Base-by-base conservation (phyloP, 805 yeast species). In the Saturnispora quitensis region DNA sequence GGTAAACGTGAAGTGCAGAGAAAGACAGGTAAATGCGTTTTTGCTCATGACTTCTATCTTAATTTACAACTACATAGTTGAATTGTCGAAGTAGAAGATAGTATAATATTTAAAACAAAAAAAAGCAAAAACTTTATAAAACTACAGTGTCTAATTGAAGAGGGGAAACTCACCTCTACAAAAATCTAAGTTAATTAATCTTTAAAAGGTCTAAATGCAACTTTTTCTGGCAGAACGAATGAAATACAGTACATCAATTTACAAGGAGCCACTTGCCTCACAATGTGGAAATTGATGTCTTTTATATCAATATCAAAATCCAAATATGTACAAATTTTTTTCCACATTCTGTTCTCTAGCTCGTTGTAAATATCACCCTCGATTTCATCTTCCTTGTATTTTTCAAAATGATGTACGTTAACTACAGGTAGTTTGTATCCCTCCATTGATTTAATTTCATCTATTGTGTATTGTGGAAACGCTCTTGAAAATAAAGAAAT, bases 221-320 rank as follows among this genome's bases (percentile, higher is more conserved):
- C 81, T 53, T 75, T 80, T 58, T 73, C 74, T 0, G 95, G 95
- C 33, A 93, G 73, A 60, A 67, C 66, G 67, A 90, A 90, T 6
- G 89, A 73, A 3, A 89, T 86, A 68, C 97, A 89, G 64, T 79
- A 90, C 99, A 93, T 93, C 34, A 91, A 91, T 63, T 93, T 93
- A 5, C 97, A 88, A 4, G 99, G 99, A 1, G 99, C 91, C 7
- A 93, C 99, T 64, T 82, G 84, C 63, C 99, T 80, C 9, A 93
- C 99, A 57, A 84, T 70, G 62, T 91, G 98, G 68, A 91, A 86
- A 0, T 68, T 62, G 38, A 86, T 67, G 0, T 69, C 63, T 3
- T 73, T 73, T 13, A 80, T 69, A 0, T 80, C 75, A 8, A 80
- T 68, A 0, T 77, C 71, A 59, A 62, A 74, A 2, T 73, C 71